Evolutionary conservation across 495 filamentous ascomycete genomes (phyloP), one percentile per base, ranked within the genome.

Genomic region (Aspergillus affinis): DNA sequence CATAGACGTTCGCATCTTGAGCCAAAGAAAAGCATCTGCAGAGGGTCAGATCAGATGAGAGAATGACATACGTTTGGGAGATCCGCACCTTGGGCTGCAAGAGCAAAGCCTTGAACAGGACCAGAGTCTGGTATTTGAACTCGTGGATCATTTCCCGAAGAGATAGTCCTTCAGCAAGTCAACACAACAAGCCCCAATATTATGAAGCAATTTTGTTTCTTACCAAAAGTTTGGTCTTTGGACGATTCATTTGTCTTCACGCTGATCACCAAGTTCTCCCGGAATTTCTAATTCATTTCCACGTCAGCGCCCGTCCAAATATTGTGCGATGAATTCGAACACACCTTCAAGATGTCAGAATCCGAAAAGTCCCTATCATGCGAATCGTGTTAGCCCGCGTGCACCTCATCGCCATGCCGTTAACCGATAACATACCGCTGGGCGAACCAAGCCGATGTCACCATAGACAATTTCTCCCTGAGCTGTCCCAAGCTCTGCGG

Each of bases 11-110:
- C 94, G 70, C 94, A 98, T 58, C 93, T 86, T 12, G 92, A 90
- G 47, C 94, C 95, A 66, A 98, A 98, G 78, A 98, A 98, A 41
- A 98, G 86, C 92, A 98, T 98, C 93, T 97, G 66, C 2, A 29
- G 13, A 13, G 7, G 4, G 20, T 69, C 27, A 66, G 59, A 26
- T 54, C 17, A 10, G 0, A 26, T 48, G 17, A 0, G 30, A 20
- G 15, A 32, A 13, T 7, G 9, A 18, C 12, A 26, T 23, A 17
- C 13, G 8, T 26, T 13, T 50, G 17, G 4, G 2, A 29, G 23
- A 20, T 41, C 57, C 72, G 58, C 75, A 93, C 93, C 88, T 98
- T 98, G 29, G 93, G 94, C 69, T 98, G 93, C 64, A 98, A 75
- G 64, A 98, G 77, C 68, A 90, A 86, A 68, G 89, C 94, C 77